Evolutionary conservation across 2,329 filamentous ascomycete species (phyloP).

Genomic region (Myriosclerotinia curreyana): DNA sequence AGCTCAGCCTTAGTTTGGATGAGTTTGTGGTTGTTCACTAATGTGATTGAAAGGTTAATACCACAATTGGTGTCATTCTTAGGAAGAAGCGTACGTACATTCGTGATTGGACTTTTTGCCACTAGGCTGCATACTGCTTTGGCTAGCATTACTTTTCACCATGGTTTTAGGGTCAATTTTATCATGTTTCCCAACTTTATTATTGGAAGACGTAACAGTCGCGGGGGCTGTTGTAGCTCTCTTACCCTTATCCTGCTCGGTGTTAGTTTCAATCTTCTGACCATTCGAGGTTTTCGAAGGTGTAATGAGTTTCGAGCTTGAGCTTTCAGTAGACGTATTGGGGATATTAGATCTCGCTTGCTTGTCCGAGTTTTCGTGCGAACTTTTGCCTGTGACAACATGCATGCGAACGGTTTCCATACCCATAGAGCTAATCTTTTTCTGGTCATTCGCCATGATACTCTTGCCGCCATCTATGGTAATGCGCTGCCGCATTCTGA

Average conservation of each 20-base stretch:
- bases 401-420: conserved; percentile 2
- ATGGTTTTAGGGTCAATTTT: background rate
- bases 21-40: background rate
- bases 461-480: conserved; percentile 10
- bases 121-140: conserved; percentile 1
- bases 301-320: conserved; percentile 7
- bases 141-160: conserved; percentile 1
- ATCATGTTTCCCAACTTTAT: conserved; percentile 2
- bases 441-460: background rate
- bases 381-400: conserved; percentile 8
- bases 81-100: background rate
- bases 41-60: conserved; percentile 8
- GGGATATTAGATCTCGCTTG: conserved; percentile 2
- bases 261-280: background rate
- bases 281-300: background rate
- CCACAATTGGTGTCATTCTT: conserved; percentile 2
- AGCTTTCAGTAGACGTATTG: background rate
- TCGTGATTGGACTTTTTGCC: conserved; percentile 1
- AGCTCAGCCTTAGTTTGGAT: conserved; percentile 5
- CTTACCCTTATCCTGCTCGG: conserved; percentile 2
- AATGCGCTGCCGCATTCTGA: conserved; percentile 6
- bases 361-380: conserved; percentile 7
- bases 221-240: background rate
- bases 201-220: background rate
- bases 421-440: background rate